Percentiles rank a stretch among this genome's conserved stretches.
Evolutionary conservation across 139 green algal genomes (phyloP).

Genomic region (Trebouxia sp.): DNA sequence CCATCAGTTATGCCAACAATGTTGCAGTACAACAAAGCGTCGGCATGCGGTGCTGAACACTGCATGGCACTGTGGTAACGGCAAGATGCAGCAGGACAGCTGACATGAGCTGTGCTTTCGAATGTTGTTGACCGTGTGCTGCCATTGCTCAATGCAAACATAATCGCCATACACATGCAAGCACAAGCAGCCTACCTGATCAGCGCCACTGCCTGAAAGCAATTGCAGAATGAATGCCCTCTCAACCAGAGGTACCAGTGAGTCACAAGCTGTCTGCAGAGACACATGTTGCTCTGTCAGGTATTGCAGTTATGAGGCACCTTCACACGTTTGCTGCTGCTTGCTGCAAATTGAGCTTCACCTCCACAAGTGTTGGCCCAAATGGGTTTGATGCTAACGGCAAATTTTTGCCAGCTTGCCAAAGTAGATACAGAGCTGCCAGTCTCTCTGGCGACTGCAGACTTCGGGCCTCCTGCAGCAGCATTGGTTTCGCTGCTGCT

Average conservation of each 20-base stretch:
- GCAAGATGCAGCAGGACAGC: no score
- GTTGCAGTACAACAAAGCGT: no score
- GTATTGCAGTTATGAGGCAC: neutral
- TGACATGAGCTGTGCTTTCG: no score
- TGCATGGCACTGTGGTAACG: no score
- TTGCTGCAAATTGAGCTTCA: neutral
- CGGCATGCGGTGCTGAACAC: no score
- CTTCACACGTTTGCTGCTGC: neutral
- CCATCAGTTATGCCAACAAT: no score
- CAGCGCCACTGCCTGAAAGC: neutral
- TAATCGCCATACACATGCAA: no score
- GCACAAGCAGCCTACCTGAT: no score
- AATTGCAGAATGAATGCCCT: neutral
- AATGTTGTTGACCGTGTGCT: no score
- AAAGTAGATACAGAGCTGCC: neutral
- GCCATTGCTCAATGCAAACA: no score
- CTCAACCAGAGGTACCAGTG: neutral
- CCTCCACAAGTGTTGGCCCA: constrained; percentile 13
- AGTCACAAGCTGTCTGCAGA: constrained; percentile 13
- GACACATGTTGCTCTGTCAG: neutral
- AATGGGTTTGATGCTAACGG: neutral
- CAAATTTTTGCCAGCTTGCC: constrained; percentile 4
- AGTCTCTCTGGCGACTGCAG: constrained; percentile 20
- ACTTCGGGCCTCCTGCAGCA: neutral
- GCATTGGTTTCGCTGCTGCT: no score